Base-by-base conservation (phyloP, 192 early-diverging fungal genomes). In the Globomyces pollinis-pini region DNA sequence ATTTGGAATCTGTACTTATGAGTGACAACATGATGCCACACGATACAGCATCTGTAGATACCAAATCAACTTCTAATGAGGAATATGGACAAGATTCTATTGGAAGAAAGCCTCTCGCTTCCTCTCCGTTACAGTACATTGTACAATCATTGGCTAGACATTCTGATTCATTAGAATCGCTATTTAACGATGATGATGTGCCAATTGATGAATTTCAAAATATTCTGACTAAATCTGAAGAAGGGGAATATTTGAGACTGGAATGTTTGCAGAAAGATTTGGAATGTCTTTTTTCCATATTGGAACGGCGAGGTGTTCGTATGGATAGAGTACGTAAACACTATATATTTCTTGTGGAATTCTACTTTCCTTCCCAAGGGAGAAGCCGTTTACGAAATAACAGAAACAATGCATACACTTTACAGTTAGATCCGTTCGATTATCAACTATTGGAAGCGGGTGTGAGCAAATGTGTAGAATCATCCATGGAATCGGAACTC, bases 111-210 rank as follows among this genome's bases (percentile, higher is more conserved):
- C 38, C 12, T 13, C 38, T 13, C n/a, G 38, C 38, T n/a, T n/a
- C n/a, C n/a, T n/a, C n/a, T n/a, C n/a, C n/a, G n/a, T 26, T 54
- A n/a, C 21, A 54, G 33, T 54, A 54, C n/a, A 54, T 54, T 34
- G 52, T 54, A 36, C 21, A 54, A 23, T 38, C 35, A n/a, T 4
- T 54, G 52, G 52, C 52, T 23, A 54, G 33, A 23, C 52, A 54
- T 39, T 38, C 52, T 0, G 52, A 54, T 39, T 54, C 52, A 23
- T 20, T 21, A 34, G 21, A 54, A 11, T 23, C 38, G 5, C 52
- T 54, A 4, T 54, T 32, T n/a, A 31, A 39, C 29, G 52, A 54
- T 7, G 52, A 54, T 39, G 52, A 54, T 8, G 12, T 39, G 38
- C 52, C 52, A 0, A 36, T 54, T 1, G 3, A 24, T 36, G 5